phyloP scores from a whole-genome alignment of 306 rosid species.

The Quercus suber region DNA sequence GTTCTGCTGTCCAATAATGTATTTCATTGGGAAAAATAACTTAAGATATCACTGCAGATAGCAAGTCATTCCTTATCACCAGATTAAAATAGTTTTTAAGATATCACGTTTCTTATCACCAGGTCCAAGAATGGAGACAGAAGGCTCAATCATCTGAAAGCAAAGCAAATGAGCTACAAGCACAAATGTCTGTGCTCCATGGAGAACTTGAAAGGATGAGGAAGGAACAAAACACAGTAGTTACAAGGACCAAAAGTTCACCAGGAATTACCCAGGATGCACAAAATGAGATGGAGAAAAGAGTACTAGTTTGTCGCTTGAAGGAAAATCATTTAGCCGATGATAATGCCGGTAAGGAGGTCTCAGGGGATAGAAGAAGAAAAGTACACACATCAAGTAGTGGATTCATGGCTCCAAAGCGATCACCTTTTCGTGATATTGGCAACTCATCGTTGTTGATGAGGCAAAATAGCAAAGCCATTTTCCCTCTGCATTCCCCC shows the following conservation, averaged over 20 bases:
- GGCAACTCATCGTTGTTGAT: slow-evolving; percentile 46
- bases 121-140: slow-evolving; percentile 91
- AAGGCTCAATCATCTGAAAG: slow-evolving; percentile 60
- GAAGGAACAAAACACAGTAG: slow-evolving; percentile 29
- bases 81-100: not conserved
- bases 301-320: slow-evolving; percentile 60
- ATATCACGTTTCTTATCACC: slow-evolving; percentile 8
- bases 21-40: not conserved
- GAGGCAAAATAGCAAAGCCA: slow-evolving; percentile 49
- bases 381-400: slow-evolving; percentile 21
- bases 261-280: slow-evolving; percentile 21
- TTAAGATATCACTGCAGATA: not conserved
- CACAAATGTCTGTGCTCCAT: slow-evolving; percentile 28
- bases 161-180: slow-evolving; percentile 47
- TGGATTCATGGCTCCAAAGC: slow-evolving; percentile 23
- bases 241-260: slow-evolving; percentile 14
- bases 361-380: slow-evolving; percentile 34
- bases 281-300: slow-evolving; percentile 75
- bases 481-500: slow-evolving; percentile 43
- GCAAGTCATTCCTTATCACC: not conserved
- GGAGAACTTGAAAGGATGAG: slow-evolving; percentile 44
- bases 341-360: slow-evolving; percentile 39
- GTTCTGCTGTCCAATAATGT: not conserved
- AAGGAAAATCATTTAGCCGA: slow-evolving; percentile 47
- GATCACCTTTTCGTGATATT: slow-evolving; percentile 61